Base-by-base conservation (phyloP, 2,329 filamentous ascomycete species). In the Fusarium verticillioides region DNA sequence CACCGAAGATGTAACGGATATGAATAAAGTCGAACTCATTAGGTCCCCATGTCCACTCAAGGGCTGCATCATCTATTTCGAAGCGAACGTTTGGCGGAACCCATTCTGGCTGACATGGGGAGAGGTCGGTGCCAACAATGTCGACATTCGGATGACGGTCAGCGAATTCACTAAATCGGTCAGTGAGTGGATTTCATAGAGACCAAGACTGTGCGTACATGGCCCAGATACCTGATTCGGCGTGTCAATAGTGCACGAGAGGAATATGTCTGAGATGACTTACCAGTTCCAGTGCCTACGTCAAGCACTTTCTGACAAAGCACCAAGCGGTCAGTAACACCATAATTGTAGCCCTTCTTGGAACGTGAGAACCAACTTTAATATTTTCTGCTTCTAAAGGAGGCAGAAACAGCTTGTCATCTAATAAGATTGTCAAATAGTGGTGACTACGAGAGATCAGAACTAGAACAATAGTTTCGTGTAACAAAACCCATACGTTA, bases 71-170 rank as follows among this genome's bases (percentile, higher is more conserved):
- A 13, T 76, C 74, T 32, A 76, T 60, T 18, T 74, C 65, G 42
- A 76, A 76, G 1, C 61, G 66, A 15, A 76, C 71, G 9, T 76
- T 76, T 4, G 74, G 73, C 3, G 73, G 73, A n/a, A 76, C 69
- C 68, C 71, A 76, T 43, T 62, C 19, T 2, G 74, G 74, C 6
- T 76, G 74, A 11, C 64, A 68, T 13, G 74, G 74, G 6, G 74
- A 76, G 4, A 76, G 60, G n/a, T 76, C 74, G 7, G 74, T 76
- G 6, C 73, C 73, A 1, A 61, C 42, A 3, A 76, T 61, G 28
- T 76, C 60, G 3, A 60, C 63, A 15, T 47, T n/a, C 18, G 74
- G 74, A 11, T 37, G 63, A 28, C 72, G 65, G 21, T 76, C 73
- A 18, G 68, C 74, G 23, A 76, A 76, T 28, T 76, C 74, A 13